Base-by-base conservation (phyloP, 1,284 basidiomycete genomes). In the Ganoderma lingzhi region DNA sequence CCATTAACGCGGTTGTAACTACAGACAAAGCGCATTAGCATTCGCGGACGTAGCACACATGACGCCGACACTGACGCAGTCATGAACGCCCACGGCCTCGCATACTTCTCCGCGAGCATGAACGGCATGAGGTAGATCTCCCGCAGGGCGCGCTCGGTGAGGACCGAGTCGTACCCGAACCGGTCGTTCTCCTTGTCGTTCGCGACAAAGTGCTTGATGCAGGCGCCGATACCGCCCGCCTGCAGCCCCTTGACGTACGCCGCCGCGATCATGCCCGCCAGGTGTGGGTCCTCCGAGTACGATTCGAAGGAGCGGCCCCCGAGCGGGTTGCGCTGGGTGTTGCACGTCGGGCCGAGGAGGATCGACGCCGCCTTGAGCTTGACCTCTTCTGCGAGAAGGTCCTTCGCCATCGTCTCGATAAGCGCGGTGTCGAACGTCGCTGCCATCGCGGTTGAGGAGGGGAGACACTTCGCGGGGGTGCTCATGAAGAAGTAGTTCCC, bases 241-340 rank as follows among this genome's bases (percentile, higher is more conserved):
- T 95, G 93, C 2, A 94, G 84, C 23, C 93, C 93, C 58, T 88
- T 88, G 58, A 94, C 85, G 76, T 93, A 95, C 3, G 91, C 86
- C 0, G 92, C 87, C 0, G 93, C 88, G 48, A 93, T 84, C 72
- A 75, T 76, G 28, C 94, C 94, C 28, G 90, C 91, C 6, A 93
- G 85, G 66, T 88, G 80, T 1, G 94, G 93, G 76, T 96, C 94
- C 78, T 95, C 94, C 0, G 93, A 92, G 82, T 93, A 95, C 55
- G 90, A 92, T 78, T 93, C 91, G 74, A 93, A 93, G 71, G 91
- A 92, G 69, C 93, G 82, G 62, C 93, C 93, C 30, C 92, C 92
- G 12, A 92, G 85, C 3, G 93, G 93, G 71, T 84, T 90, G 30
- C 93, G 85, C 78, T 94, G 93, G 62, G 93, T 93, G 78, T 95